These are phyloP conservation scores for Scolecobasidium constrictum DNA, from an alignment of 2,329 filamentous ascomycete species.

Conservation along the genomic window DNA sequence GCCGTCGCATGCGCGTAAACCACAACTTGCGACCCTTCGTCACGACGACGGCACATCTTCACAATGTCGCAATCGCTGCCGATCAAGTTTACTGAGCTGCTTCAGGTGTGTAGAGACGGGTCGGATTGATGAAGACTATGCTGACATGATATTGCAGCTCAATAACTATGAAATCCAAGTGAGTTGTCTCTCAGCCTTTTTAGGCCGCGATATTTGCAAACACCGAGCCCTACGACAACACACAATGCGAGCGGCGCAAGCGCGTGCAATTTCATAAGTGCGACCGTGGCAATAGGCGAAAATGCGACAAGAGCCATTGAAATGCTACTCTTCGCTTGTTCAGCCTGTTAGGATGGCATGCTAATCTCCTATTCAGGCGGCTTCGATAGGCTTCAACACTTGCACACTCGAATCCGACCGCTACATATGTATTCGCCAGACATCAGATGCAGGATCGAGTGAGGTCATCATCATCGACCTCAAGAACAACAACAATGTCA, in stretches of 20 bases:
- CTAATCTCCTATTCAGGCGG: constrained; percentile 35
- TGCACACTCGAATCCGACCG: constrained; percentile 96
- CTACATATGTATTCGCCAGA: constrained; percentile 93
- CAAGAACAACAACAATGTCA: constrained; percentile 92
- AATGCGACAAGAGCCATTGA: not conserved
- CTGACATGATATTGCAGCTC: constrained; percentile 27
- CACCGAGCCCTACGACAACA: constrained; percentile 11
- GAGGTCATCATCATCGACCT: constrained; percentile 96
- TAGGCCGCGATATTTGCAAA: constrained; percentile 12
- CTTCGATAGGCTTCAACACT: constrained; percentile 76
- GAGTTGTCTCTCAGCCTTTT: constrained; percentile 10
- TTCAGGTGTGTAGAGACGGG: constrained; percentile 47
- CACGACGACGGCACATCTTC: too few species aligned
- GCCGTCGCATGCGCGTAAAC: too few species aligned
- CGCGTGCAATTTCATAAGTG: not conserved
- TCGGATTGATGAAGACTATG: constrained; percentile 9
- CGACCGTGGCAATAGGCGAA: not conserved
- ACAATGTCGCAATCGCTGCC: too few species aligned
- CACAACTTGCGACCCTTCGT: too few species aligned
- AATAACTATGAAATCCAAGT: constrained; percentile 38
- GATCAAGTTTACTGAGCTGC: constrained; percentile 87
- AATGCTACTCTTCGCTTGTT: not conserved
- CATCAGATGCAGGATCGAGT: constrained; percentile 71
- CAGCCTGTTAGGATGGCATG: constrained; percentile 5
- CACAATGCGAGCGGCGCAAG: not conserved